Percentiles rank a stretch among this genome's conserved stretches.
Conservation (phyloP, 2,329 filamentous ascomycete species). For the Trichophyton mentagrophytes region DNA sequence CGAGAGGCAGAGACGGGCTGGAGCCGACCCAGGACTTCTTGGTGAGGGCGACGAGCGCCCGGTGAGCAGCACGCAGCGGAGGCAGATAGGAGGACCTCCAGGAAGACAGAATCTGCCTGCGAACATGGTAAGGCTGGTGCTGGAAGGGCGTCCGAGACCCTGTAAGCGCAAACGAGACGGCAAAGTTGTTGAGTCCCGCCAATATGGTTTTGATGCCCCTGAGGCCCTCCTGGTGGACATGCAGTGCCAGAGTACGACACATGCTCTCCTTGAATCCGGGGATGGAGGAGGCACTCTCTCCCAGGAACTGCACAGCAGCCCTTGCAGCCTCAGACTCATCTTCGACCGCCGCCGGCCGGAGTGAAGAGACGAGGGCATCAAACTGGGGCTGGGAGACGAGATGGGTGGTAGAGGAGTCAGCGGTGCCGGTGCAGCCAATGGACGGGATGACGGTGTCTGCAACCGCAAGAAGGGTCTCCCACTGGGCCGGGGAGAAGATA, state of each 20-base stretch:
- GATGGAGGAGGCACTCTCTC: constrained; percentile 36
- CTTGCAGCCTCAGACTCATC: constrained; percentile 23
- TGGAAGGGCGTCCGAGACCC: constrained; percentile 44
- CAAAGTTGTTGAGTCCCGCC: constrained; percentile 41
- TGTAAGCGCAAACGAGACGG: constrained; percentile 45
- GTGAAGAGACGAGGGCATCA: constrained; percentile 10
- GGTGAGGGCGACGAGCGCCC: constrained; percentile 37
- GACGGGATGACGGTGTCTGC: constrained; percentile 46
- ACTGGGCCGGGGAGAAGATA: constrained; percentile 44
- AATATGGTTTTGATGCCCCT: constrained; percentile 42
- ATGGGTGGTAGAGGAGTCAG: constrained; percentile 24
- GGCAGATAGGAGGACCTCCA: constrained; percentile 44
- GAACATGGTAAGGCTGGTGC: constrained; percentile 41
- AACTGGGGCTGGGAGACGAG: constrained; percentile 22
- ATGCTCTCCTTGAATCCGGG: constrained; percentile 40
- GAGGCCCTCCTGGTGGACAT: constrained; percentile 37
- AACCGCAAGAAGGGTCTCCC: constrained; percentile 46
- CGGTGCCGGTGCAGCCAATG: constrained; percentile 30
- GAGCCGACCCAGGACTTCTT: constrained; percentile 42
- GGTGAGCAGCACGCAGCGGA: constrained; percentile 39
- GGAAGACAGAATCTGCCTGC: constrained; percentile 40
- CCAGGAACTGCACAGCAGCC: constrained; percentile 35
- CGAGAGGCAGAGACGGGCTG: constrained; percentile 37
- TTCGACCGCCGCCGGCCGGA: constrained; percentile 15
- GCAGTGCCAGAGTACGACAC: constrained; percentile 35